Percentiles rank a stretch among this genome's conserved stretches.
Evolutionary conservation across 768 basidiomycete species (phyloP).

Genomic region (Leccinum fibrillosum): DNA sequence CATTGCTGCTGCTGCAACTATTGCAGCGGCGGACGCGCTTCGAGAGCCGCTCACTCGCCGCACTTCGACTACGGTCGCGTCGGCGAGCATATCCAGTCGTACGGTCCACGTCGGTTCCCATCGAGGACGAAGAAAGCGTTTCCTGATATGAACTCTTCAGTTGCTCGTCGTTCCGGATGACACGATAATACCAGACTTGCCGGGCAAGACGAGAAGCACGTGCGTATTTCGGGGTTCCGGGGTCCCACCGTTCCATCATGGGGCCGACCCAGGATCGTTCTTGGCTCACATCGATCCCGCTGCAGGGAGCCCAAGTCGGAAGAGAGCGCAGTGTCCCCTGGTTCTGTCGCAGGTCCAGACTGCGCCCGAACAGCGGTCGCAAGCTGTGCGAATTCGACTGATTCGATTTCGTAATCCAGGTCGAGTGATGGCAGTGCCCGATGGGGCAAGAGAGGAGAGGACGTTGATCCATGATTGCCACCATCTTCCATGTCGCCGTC

Average conservation of each 20-base stretch:
- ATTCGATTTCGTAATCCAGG: conserved; percentile 20
- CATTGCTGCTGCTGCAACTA: conserved; percentile 11
- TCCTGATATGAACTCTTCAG: conserved; percentile 12
- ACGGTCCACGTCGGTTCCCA: background rate
- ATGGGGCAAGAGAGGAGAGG: conserved; percentile 22
- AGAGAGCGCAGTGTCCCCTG: conserved; percentile 1
- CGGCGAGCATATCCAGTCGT: conserved; percentile 1
- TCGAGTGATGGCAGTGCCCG: conserved; percentile 6
- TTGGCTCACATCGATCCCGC: background rate
- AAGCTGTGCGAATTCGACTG: conserved; percentile 13
- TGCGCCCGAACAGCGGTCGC: background rate
- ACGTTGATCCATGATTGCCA: conserved; percentile 23
- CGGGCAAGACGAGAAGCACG: conserved; percentile 10
- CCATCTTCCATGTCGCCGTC: conserved; percentile 18
- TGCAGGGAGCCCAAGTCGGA: conserved; percentile 1
- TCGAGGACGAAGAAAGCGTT: conserved; percentile 3
- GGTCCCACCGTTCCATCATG: conserved; percentile 4
- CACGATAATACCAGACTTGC: background rate
- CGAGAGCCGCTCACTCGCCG: conserved; percentile 27
- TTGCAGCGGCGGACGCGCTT: conserved; percentile 26
- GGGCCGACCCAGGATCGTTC: background rate
- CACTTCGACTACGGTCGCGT: conserved; percentile 15
- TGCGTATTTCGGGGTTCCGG: conserved; percentile 15
- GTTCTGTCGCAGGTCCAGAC: conserved; percentile 6
- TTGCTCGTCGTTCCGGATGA: conserved; percentile 1